phyloP scores from a whole-genome alignment of 345 rosid species.

The Syzygium oleosum region DNA sequence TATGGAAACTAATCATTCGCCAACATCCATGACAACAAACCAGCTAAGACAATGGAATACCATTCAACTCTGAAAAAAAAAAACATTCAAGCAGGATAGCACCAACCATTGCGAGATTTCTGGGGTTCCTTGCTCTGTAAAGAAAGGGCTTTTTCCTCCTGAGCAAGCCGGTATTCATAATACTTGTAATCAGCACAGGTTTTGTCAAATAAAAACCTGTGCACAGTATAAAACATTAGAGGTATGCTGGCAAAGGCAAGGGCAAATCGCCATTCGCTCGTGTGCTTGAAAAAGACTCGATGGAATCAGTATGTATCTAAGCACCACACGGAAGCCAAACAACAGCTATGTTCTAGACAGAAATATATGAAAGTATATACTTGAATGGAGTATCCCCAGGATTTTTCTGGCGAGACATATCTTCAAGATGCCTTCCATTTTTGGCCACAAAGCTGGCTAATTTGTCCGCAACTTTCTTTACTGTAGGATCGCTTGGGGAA shows the following conservation, averaged over 20 bases:
- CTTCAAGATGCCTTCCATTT: conserved; percentile 92
- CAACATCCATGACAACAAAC: background rate
- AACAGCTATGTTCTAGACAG: background rate
- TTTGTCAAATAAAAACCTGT: conserved; percentile 86
- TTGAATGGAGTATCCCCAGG: conserved; percentile 95
- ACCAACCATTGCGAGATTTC: conserved; percentile 42
- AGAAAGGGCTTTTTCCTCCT: conserved; percentile 64
- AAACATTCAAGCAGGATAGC: background rate
- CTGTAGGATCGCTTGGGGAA: conserved; percentile 79
- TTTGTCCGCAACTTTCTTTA: conserved; percentile 97
- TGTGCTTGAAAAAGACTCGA: background rate
- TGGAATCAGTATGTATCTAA: background rate
- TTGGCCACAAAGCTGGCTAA: conserved; percentile 98
- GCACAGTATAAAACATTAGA: background rate
- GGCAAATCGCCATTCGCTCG: background rate
- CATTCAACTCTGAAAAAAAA: background rate
- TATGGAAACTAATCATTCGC: background rate
- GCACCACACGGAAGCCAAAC: background rate
- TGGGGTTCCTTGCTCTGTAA: conserved; percentile 38
- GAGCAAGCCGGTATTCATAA: conserved; percentile 60
- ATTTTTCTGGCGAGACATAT: conserved; percentile 84
- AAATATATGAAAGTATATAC: conserved; percentile 26
- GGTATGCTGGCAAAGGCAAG: background rate
- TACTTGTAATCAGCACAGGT: conserved; percentile 80
- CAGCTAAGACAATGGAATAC: background rate